A percentile compares a stretch with the other conserved stretches of the same genome.
Evolutionary conservation across 306 rosid genomes (phyloP).

Genomic region (Citrullus amarus): DNA sequence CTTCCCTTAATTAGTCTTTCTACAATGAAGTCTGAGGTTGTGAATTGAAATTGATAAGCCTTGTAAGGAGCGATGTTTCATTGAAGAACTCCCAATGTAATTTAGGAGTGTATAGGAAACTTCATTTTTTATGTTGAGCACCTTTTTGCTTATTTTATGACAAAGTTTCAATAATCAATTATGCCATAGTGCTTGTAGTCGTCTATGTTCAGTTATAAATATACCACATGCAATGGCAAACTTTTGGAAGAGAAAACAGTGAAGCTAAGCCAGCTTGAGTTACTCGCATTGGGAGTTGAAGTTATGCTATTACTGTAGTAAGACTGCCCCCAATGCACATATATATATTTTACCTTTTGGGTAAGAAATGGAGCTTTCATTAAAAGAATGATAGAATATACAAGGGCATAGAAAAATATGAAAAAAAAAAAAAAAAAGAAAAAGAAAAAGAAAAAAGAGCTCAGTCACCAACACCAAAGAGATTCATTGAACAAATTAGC

Average conservation of each 20-base stretch:
- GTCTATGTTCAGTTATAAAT: background rate
- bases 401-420: background rate
- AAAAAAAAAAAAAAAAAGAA: background rate
- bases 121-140: background rate
- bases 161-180: background rate
- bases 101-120: background rate
- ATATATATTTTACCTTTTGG: background rate
- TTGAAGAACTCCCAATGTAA: background rate
- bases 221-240: background rate
- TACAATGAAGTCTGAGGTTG: background rate
- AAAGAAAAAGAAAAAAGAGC: background rate
- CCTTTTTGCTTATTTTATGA: background rate
- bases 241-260: background rate
- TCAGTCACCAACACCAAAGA: background rate
- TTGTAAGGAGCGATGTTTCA: background rate
- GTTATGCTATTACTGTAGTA: background rate
- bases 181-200: background rate
- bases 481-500: background rate
- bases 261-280: background rate
- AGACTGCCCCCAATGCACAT: background rate
- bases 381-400: background rate
- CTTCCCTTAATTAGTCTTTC: background rate
- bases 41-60: background rate
- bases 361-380: background rate
- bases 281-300: background rate